phyloP scores from a whole-genome alignment of 1,284 basidiomycete species.

The Ceratobasidium sp. region DNA sequence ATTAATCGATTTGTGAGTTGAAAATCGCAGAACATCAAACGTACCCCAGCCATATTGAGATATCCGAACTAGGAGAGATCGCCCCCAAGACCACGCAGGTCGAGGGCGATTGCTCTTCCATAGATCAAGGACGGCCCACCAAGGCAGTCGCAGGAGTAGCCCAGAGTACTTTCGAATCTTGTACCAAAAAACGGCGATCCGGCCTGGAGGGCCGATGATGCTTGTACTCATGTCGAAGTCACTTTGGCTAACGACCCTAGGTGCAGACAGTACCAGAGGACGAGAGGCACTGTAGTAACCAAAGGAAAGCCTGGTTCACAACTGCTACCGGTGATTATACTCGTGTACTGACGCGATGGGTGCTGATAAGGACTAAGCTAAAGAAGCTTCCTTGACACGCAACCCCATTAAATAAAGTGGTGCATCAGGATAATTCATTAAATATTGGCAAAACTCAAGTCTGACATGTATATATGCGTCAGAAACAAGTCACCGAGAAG shows the following conservation, averaged over 20 bases:
- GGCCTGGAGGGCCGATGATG: slow-evolving; percentile 15
- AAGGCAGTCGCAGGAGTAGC: slow-evolving; percentile 63
- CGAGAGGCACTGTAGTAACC: background rate
- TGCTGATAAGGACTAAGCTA: background rate
- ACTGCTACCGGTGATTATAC: background rate
- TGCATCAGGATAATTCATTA: background rate
- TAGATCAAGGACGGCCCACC: slow-evolving; percentile 60
- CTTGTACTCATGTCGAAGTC: background rate
- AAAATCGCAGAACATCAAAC: slow-evolving; percentile 50
- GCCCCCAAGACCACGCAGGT: slow-evolving; percentile 61
- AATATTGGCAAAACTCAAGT: background rate
- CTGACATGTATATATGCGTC: background rate
- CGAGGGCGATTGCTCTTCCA: slow-evolving; percentile 59
- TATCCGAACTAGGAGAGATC: slow-evolving; percentile 60
- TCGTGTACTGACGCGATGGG: background rate
- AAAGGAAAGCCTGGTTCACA: background rate
- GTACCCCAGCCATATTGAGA: slow-evolving; percentile 54
- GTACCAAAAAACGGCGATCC: slow-evolving; percentile 12
- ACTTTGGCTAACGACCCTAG: background rate
- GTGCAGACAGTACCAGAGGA: background rate
- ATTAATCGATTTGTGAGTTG: slow-evolving; percentile 53
- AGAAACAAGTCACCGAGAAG: too few species aligned
- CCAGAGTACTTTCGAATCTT: slow-evolving; percentile 26
- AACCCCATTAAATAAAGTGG: background rate
- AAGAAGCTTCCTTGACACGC: background rate